Conservation (phyloP, 2,329 filamentous ascomycete species). For the Ascochyta viciae-villosae region DNA sequence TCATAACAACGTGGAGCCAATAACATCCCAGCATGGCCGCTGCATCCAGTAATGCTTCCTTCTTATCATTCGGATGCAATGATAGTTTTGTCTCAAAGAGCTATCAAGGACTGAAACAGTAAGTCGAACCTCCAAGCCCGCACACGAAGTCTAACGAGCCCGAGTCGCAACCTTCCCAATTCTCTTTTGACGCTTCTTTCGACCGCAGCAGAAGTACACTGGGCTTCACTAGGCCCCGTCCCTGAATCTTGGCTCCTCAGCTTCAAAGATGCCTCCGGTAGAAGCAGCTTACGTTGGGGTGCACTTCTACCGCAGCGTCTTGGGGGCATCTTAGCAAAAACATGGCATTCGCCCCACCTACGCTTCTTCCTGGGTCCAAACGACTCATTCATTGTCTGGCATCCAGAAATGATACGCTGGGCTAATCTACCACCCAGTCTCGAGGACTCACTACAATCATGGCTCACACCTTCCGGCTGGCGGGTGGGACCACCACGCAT, state of each 20-base stretch:
- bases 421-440: constrained; percentile 32
- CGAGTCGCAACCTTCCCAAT: constrained; percentile 40
- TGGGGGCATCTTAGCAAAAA: constrained; percentile 27
- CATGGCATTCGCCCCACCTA: constrained; percentile 40
- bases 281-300: constrained; percentile 42
- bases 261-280: constrained; percentile 37
- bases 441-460: constrained; percentile 43
- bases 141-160: constrained; percentile 6
- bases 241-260: constrained; percentile 45
- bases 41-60: constrained; percentile 31
- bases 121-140: constrained; percentile 5
- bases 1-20: constrained; percentile 37
- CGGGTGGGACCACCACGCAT: constrained; percentile 43
- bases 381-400: constrained; percentile 46
- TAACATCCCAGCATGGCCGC: constrained; percentile 37
- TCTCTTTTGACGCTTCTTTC: constrained; percentile 37
- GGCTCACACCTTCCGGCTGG: constrained; percentile 49
- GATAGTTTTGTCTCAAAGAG: constrained; percentile 45
- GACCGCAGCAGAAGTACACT: constrained; percentile 40
- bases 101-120: constrained; percentile 42
- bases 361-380: constrained; percentile 40
- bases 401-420: constrained; percentile 45
- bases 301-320: constrained; percentile 31
- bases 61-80: constrained; percentile 45
- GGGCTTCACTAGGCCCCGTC: constrained; percentile 39